Evolutionary conservation across 495 filamentous ascomycete species (phyloP).

Genomic region (Collariella sp.): DNA sequence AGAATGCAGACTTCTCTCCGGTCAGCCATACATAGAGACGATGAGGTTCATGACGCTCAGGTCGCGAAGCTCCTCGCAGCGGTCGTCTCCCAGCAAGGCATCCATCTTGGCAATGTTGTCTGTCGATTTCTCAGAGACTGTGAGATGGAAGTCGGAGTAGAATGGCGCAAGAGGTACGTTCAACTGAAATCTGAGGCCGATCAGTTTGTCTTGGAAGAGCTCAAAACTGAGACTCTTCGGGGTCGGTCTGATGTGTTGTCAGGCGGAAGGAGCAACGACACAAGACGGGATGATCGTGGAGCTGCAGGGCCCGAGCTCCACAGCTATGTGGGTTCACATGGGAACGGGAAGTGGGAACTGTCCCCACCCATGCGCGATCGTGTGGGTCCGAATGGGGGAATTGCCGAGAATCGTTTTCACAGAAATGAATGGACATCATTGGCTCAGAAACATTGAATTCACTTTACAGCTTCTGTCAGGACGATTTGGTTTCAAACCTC

Average conservation of each 20-base stretch:
- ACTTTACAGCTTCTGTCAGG: too few species aligned
- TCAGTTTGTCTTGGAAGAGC: too few species aligned
- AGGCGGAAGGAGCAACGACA: neutral
- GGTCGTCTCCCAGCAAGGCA: slow-evolving; percentile 25
- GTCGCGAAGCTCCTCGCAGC: slow-evolving; percentile 45
- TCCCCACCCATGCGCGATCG: neutral
- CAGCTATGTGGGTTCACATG: neutral
- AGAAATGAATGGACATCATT: neutral
- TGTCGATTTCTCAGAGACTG: neutral
- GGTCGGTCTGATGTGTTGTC: neutral
- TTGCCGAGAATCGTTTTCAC: neutral
- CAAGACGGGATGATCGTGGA: neutral
- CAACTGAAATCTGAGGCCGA: too few species aligned
- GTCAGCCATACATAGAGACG: slow-evolving; percentile 48
- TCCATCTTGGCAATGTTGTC: slow-evolving; percentile 24
- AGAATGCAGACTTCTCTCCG: neutral
- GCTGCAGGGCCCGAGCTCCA: neutral
- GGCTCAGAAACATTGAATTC: neutral
- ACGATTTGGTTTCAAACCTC: too few species aligned
- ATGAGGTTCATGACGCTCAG: slow-evolving; percentile 52
- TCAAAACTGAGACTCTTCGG: neutral
- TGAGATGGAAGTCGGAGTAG: neutral
- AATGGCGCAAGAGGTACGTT: too few species aligned
- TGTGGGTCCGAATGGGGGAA: neutral
- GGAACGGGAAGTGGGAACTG: neutral